Evolutionary conservation across 2,329 filamentous ascomycete genomes (phyloP).

Genomic region (Colletotrichum simmondsii): DNA sequence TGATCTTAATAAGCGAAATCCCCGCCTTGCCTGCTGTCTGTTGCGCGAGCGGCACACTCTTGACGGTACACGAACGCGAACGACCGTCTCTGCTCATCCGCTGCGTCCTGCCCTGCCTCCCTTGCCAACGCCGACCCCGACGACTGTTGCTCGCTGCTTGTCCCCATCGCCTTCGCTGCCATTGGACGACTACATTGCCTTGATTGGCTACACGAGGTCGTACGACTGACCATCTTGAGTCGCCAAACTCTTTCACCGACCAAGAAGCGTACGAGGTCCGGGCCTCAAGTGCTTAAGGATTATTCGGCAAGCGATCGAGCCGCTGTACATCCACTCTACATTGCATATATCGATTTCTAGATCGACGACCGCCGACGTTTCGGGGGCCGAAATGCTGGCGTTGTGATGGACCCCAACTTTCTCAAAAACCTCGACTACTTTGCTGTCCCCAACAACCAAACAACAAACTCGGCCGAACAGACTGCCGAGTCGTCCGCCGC

Average conservation of each 20-base stretch:
- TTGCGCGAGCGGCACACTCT: slow-evolving; percentile 1
- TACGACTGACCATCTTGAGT: slow-evolving; percentile 22
- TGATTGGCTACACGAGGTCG: slow-evolving; percentile 24
- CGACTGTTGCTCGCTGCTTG: slow-evolving; percentile 9
- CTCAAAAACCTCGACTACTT: slow-evolving; percentile 52
- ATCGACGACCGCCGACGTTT: slow-evolving; percentile 36
- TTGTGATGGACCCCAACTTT: slow-evolving; percentile 50
- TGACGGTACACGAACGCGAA: slow-evolving; percentile 9
- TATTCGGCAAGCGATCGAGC: slow-evolving; percentile 7
- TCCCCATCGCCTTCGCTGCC: slow-evolving; percentile 10
- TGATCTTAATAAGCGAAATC: slow-evolving; percentile 21
- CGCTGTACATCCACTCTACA: background rate
- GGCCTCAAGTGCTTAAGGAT: background rate
- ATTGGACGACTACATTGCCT: background rate
- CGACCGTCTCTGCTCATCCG: background rate
- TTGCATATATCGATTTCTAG: slow-evolving; percentile 26
- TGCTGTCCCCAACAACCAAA: slow-evolving; percentile 51
- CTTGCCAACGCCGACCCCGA: slow-evolving; percentile 4
- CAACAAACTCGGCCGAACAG: slow-evolving; percentile 47
- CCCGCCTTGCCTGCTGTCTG: background rate
- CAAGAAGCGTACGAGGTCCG: slow-evolving; percentile 8
- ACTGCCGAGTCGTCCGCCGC: slow-evolving; percentile 40
- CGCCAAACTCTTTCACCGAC: background rate
- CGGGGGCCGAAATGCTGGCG: slow-evolving; percentile 50
- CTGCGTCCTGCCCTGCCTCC: slow-evolving; percentile 1